Evolutionary conservation across 192 early-diverging fungal genomes (phyloP), one percentile per base, ranked within the genome.

Genomic region (Entomortierella parvispora): DNA sequence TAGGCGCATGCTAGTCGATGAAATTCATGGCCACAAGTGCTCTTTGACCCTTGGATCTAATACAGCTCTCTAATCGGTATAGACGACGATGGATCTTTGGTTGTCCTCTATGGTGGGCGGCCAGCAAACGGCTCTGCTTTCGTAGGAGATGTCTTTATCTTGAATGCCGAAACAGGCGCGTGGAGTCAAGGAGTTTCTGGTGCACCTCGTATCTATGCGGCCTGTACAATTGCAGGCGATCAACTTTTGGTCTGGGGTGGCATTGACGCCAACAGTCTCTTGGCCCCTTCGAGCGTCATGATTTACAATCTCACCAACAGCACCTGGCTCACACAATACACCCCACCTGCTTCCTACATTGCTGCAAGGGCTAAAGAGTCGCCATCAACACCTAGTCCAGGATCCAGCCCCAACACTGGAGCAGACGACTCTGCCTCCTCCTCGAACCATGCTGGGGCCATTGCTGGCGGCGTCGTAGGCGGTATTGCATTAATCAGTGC

Each of bases 191-290:
- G 74, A 4, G 31, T 33, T 6, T 4, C 65, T 37, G 74, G 74
- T 29, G 18, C 46, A 9, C 20, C 43, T 14, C 61, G 74, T 18
- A 29, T 53, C 22, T 77, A 77, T 11, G 11, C 54, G 4, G 46
- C 48, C 7, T 77, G 74, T 42, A 63, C 60, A 8, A 48, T 77
- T 17, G 65, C 60, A 26, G 74, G 65, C 25, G 62, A 77, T 42
- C 74, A 68, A 25, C 55, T 77, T 15, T 29, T 77, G 2, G 44
- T 64, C 37, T 77, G 74, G 74, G 74, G 74, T 15, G 74, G 74
- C 4, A 3, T 40, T 11, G 60, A 29, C 10, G 55, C 22, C 1
- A 18, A 34, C 2, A 8, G 6, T 2, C 32, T 20, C 2, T 2
- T 20, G 0, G 74, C 48, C 0, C 22, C 18, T 34, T 2, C 44